Evolutionary conservation across 78 protist genomes (phyloP), one percentile per base, ranked within the genome.

Genomic region (Pigoraptor vietnamica): DNA sequence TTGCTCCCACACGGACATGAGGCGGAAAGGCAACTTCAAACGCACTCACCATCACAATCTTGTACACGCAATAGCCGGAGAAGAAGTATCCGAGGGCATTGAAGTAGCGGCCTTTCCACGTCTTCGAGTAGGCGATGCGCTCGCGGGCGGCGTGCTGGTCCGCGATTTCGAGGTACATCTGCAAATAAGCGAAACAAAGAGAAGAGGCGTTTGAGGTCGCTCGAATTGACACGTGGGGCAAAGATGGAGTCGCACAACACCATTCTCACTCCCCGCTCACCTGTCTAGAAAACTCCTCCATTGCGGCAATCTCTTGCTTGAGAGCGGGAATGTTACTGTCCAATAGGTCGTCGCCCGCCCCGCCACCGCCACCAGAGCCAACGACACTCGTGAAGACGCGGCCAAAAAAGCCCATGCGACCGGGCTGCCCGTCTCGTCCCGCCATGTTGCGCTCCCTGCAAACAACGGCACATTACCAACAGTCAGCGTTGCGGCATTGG

Each of bases 11-110:
- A n/a, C n/a, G 67, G 14, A 48, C 14, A 19, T 0, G 35, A 83
- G n/a, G n/a, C 36, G 87, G 87, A 83, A 23, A 83, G 87, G 14
- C 23, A 37, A 0, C 39, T 33, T n/a, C n/a, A n/a, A n/a, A 33
- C 0, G 1, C 32, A 88, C 96, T 1, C 90, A 95, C 95, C 98
- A 96, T 96, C 24, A 95, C 32, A 29, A 96, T 93, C 90, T 96
- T 96, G 87, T 94, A 95, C 38, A 96, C 93, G 84, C 98, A 96
- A 90, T 96, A 96, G 81, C 87, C 91, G 34, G 97, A 94, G 89
- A 96, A 91, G 39, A 95, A 93, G 67, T 93, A 94, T 40, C 98
- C 98, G 37, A 93, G 89, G 88, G 93, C 81, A 83, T 96, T 95
- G 92, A 91, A 96, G 81, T 90, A 90, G 37, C 86, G 92, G 23